Evolutionary conservation across 176 grass and related monocot genomes (phyloP).

Genomic region (Cenchrus purpureus): DNA sequence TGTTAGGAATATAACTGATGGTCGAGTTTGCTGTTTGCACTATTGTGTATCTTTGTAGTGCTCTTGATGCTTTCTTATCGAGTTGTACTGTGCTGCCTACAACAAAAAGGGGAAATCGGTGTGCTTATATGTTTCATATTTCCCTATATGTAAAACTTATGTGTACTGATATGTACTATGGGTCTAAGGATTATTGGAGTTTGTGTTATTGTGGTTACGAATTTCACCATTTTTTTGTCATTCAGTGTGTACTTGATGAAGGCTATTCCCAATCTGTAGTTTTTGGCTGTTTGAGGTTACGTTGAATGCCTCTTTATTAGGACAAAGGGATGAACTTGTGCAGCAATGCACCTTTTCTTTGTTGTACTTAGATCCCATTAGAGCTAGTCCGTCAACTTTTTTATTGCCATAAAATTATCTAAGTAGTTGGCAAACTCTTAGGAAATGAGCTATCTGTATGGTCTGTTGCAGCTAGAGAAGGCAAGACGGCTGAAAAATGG

Average conservation of each 20-base stretch:
- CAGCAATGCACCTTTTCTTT: neutral
- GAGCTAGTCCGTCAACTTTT: neutral
- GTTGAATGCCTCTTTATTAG: constrained; percentile 39
- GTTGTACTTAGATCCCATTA: constrained; percentile 11
- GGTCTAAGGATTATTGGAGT: neutral
- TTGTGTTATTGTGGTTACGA: neutral
- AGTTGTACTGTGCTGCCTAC: neutral
- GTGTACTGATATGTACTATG: neutral
- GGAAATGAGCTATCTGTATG: neutral
- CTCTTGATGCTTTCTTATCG: neutral
- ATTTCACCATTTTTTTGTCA: neutral
- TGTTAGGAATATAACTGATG: neutral
- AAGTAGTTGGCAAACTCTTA: neutral
- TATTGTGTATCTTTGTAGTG: neutral
- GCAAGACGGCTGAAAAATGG: neutral
- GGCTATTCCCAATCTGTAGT: neutral
- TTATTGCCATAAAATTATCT: neutral
- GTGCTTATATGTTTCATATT: neutral
- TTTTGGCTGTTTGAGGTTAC: constrained; percentile 3
- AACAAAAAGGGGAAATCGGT: neutral
- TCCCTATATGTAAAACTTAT: neutral
- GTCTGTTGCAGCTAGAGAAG: constrained; percentile 19
- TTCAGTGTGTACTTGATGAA: constrained; percentile 4
- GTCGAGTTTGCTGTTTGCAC: neutral
- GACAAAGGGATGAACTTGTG: constrained; percentile 14